Evolutionary conservation across 805 yeast genomes (phyloP).

Genomic region (Schizosaccharomyces lindneri): DNA sequence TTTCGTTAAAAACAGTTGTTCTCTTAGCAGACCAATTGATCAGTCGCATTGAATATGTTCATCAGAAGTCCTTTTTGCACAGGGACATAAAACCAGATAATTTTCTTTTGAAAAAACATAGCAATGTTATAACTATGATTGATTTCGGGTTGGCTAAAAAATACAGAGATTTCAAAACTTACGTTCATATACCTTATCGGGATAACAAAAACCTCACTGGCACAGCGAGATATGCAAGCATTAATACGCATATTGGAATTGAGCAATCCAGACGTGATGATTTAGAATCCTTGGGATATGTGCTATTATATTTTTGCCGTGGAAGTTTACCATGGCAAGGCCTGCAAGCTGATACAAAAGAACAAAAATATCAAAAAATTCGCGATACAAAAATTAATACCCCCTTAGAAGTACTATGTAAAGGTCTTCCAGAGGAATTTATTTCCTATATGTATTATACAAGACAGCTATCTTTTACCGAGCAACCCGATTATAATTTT

Average conservation of each 20-base stretch:
- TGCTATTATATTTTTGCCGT: conserved; percentile 75
- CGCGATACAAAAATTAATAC: conserved; percentile 87
- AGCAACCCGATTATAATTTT: conserved; percentile 81
- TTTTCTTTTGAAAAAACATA: conserved; percentile 71
- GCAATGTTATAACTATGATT: conserved; percentile 77
- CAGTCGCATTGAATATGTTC: conserved; percentile 83
- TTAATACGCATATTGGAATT: conserved; percentile 87
- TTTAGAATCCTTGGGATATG: conserved; percentile 82
- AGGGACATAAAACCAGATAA: conserved; percentile 69
- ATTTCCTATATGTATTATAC: conserved; percentile 70
- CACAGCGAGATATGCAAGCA: conserved; percentile 86
- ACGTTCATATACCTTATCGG: conserved; percentile 82
- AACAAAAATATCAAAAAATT: conserved; percentile 89
- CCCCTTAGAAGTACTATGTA: conserved; percentile 59
- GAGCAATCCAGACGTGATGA: conserved; percentile 95
- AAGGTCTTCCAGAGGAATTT: conserved; percentile 81
- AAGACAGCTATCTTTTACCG: conserved; percentile 76
- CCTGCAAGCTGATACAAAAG: conserved; percentile 81
- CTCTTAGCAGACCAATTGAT: conserved; percentile 80
- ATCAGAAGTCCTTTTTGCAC: conserved; percentile 76
- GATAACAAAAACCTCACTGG: conserved; percentile 93
- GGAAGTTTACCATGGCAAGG: conserved; percentile 99
- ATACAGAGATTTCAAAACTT: conserved; percentile 81
- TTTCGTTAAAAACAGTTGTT: conserved; percentile 77
- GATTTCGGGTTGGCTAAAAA: conserved; percentile 88